Evolutionary conservation across 1,284 basidiomycete genomes (phyloP).

Genomic region (Fomitopsis betulina): DNA sequence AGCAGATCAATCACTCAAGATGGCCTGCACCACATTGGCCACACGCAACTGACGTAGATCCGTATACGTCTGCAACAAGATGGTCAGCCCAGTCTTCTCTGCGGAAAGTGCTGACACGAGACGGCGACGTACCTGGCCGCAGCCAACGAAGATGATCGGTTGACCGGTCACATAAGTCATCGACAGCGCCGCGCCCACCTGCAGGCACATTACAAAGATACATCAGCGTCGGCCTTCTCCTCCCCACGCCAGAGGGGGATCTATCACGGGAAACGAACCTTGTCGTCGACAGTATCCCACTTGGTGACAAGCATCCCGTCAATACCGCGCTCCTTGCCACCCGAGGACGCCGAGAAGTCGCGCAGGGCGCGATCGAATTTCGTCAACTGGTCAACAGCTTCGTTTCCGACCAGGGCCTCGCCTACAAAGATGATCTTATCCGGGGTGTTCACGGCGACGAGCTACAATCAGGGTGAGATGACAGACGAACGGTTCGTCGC

Average conservation of each 20-base stretch:
- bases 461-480: conserved; percentile 36
- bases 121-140: conserved; percentile 74
- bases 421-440: conserved; percentile 97
- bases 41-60: conserved; percentile 88
- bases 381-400: conserved; percentile 91
- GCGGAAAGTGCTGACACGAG: neutral
- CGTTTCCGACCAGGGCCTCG: conserved; percentile 94
- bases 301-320: conserved; percentile 97
- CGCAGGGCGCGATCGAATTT: conserved; percentile 91
- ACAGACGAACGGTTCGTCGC: neutral
- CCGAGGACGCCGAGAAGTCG: conserved; percentile 77
- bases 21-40: conserved; percentile 89
- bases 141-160: conserved; percentile 94
- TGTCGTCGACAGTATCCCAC: conserved; percentile 96
- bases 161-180: conserved; percentile 98
- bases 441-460: conserved; percentile 87
- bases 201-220: conserved; percentile 5
- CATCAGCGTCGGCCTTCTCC: neutral
- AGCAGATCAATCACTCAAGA: conserved; percentile 59
- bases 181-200: conserved; percentile 93
- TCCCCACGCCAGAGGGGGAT: neutral
- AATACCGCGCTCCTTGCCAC: conserved; percentile 78
- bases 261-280: conserved; percentile 40
- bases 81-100: neutral
- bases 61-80: conserved; percentile 74